phyloP scores from a whole-genome alignment of 345 rosid genomes.

The Salix koriyanagi region DNA sequence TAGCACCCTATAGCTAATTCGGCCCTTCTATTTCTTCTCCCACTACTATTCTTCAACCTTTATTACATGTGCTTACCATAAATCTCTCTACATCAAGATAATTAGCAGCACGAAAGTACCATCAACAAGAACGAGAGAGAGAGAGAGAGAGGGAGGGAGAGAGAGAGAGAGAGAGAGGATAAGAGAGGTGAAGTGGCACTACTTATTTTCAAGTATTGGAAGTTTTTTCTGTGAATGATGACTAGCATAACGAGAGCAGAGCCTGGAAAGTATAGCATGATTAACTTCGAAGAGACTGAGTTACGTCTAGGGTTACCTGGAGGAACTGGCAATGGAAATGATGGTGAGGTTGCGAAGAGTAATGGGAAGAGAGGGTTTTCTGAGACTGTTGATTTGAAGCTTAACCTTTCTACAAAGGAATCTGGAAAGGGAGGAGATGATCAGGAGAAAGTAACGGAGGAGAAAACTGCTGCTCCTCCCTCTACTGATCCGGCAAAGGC shows the following conservation, averaged over 20 bases:
- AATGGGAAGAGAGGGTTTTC: slow-evolving; percentile 31
- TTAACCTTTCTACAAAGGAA: slow-evolving; percentile 15
- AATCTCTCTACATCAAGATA: not conserved
- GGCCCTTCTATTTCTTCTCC: slow-evolving; percentile 10
- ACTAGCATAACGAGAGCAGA: slow-evolving; percentile 15
- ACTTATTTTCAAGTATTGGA: not conserved
- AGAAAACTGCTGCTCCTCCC: slow-evolving; percentile 4
- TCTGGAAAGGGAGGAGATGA: slow-evolving; percentile 1
- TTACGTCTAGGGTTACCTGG: slow-evolving; percentile 53
- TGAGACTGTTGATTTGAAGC: slow-evolving; percentile 29
- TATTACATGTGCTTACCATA: not conserved
- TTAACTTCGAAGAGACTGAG: slow-evolving; percentile 88
- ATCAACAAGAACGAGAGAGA: not conserved
- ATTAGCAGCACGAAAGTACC: not conserved
- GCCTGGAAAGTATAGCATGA: slow-evolving; percentile 33
- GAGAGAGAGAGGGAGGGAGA: not conserved
- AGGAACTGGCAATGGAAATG: not conserved
- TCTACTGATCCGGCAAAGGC: slow-evolving; percentile 20
- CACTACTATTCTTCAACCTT: not conserved
- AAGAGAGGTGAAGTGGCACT: not conserved
- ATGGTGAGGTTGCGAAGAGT: not conserved
- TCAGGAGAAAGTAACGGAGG: slow-evolving; percentile 26
- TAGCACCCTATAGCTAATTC: slow-evolving; percentile 14
- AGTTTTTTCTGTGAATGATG: not conserved
- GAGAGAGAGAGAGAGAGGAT: not conserved